phyloP scores from a whole-genome alignment of 441 rosid genomes.

The Pelargonium citronellum region DNA sequence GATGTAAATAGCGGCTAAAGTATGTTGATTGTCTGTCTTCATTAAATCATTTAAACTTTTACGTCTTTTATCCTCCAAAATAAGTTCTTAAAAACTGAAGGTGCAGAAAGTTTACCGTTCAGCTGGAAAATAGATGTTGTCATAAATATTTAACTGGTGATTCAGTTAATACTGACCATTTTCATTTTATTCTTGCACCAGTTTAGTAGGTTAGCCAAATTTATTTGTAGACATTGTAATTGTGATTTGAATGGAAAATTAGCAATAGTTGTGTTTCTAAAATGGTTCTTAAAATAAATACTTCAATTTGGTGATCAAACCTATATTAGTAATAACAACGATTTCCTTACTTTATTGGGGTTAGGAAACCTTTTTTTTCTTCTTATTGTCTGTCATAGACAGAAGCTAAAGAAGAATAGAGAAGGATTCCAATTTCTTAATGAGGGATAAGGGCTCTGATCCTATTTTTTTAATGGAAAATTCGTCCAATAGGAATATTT shows the following conservation, averaged over 20 bases:
- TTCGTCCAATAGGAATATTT: neutral
- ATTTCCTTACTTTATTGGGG: neutral
- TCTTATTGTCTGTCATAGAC: neutral
- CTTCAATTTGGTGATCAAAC: neutral
- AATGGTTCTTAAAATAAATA: neutral
- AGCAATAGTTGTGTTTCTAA: neutral
- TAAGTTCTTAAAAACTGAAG: neutral
- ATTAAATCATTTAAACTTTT: neutral
- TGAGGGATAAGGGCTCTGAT: neutral
- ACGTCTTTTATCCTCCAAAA: neutral
- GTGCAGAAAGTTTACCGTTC: neutral
- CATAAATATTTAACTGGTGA: neutral
- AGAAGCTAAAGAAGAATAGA: neutral
- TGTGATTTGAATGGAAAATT: neutral
- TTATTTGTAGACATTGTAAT: neutral
- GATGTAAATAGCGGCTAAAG: neutral
- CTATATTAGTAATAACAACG: neutral
- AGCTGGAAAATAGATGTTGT: neutral
- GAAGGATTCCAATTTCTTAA: neutral
- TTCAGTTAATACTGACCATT: neutral
- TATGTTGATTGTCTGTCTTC: constrained; percentile 7
- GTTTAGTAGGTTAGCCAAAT: neutral
- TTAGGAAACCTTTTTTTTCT: neutral
- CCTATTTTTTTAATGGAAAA: neutral
- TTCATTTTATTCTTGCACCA: neutral